A percentile compares a stretch with the other conserved stretches of the same genome.
These are phyloP conservation scores for Diaporthe sp. DNA, from an alignment of 2,329 filamentous ascomycete species.

Conservation along the genomic window DNA sequence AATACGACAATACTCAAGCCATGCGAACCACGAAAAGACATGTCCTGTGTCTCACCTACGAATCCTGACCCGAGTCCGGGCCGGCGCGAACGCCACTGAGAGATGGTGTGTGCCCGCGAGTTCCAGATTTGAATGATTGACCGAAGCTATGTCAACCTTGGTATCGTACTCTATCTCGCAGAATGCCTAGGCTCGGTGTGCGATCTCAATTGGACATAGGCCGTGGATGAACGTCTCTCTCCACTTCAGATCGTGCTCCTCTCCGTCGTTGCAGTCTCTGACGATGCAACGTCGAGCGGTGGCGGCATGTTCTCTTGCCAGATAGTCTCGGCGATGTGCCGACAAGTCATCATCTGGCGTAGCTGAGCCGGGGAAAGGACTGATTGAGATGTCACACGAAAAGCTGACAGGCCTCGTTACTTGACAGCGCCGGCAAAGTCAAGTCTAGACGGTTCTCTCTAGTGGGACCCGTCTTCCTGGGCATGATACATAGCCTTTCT, in stretches of 20 bases:
- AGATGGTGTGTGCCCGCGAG: not conserved
- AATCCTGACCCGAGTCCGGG: not conserved
- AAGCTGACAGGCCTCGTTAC: not conserved
- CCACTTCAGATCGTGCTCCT: too few species aligned
- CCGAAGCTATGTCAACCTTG: not conserved
- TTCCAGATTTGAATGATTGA: not conserved
- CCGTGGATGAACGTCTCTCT: not conserved
- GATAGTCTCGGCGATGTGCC: not conserved
- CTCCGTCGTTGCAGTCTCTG: not conserved
- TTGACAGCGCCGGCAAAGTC: not conserved
- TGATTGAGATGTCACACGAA: not conserved
- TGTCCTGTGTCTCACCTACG: not conserved
- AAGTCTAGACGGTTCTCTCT: not conserved
- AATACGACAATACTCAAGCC: not conserved
- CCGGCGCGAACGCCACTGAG: not conserved
- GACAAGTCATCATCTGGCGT: too few species aligned
- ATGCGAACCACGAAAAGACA: not conserved
- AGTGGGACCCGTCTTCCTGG: too few species aligned
- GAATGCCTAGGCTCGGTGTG: not conserved
- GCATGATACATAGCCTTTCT: not conserved
- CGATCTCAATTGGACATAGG: not conserved
- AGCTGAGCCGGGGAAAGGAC: too few species aligned
- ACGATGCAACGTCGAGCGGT: not conserved
- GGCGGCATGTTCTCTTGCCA: not conserved
- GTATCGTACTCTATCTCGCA: not conserved